Evolutionary conservation across 768 basidiomycete species (phyloP), one percentile per base, ranked within the genome.

Genomic region (Agrocybe praecox): DNA sequence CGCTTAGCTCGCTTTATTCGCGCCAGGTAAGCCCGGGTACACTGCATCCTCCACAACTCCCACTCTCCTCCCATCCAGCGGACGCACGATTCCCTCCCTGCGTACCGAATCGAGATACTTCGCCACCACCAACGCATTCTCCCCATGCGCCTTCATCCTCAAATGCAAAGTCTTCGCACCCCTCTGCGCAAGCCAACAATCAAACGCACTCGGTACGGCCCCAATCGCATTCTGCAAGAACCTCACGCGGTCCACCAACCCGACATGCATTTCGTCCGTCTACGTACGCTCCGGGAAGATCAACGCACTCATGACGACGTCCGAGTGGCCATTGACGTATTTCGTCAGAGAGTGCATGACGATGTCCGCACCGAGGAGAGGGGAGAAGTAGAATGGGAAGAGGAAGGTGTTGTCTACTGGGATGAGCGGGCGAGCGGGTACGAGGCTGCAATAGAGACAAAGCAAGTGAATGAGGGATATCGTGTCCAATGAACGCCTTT

Each of bases 341-440:
- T 98, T 97, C 0, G 89, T 93, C 42, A 95, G 77, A 21, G 80
- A 83, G 77, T 97, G 94, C 6, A 94, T 59, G 62, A 94, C 91
- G 62, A 97, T 76, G 69, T 96, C 94, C 14, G 94, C 96, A 14
- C 89, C 85, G 24, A 84, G 87, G 32, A 98, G 85, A 0, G 96
- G 96, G 0, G 92, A 93, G 36, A 86, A 83, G 77, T 89, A 98
- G 76, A 87, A 98, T 0, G 96, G 93, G 0, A 93, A 96, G 40
- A 94, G 80, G 82, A 96, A 97, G 21, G 95, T 97, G 76, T 92
- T 94, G 78, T 98, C 96, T 45, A 98, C 90, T 46, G 96, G 83
- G 12, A 99, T 84, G 24, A 94, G 76, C 72, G 68, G 0, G 84
- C 5, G 5, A 40, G 79, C 0, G 85, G 81, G 50, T 89, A 86